Percentiles rank a stretch among this genome's conserved stretches.
Evolutionary conservation across 768 basidiomycete species (phyloP).

Genomic region (Calocera viscosa): DNA sequence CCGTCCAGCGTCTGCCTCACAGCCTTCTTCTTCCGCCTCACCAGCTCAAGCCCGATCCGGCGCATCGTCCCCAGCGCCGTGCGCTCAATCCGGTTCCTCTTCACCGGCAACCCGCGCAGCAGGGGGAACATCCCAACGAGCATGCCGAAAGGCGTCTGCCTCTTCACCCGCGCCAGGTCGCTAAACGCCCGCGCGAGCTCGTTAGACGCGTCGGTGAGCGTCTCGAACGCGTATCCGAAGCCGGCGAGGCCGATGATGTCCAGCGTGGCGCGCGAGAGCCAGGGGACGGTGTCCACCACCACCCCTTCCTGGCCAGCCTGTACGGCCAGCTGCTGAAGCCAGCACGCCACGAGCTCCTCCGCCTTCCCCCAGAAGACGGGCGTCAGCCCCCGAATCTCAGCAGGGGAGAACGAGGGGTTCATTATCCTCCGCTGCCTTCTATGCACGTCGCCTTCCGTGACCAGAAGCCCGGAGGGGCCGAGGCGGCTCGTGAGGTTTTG

Average conservation of each 20-base stretch:
- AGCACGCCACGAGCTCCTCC: not conserved
- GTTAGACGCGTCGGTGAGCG: slow-evolving; percentile 66
- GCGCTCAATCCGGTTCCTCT: not conserved
- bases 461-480: slow-evolving; percentile 56
- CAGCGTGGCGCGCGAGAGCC: slow-evolving; percentile 55
- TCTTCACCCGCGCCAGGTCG: slow-evolving; percentile 71
- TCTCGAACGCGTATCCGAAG: slow-evolving; percentile 68
- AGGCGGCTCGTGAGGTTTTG: slow-evolving; percentile 58
- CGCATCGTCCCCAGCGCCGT: slow-evolving; percentile 9
- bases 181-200: slow-evolving; percentile 41
- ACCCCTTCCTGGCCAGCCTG: not conserved
- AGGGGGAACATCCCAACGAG: not conserved
- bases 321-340: not conserved
- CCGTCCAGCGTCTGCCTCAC: slow-evolving; percentile 15
- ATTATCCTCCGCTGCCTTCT: not conserved
- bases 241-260: slow-evolving; percentile 70
- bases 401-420: not conserved
- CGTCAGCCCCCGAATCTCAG: slow-evolving; percentile 34
- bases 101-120: not conserved
- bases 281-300: slow-evolving; percentile 45
- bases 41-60: slow-evolving; percentile 19
- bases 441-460: slow-evolving; percentile 47
- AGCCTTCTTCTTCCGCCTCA: slow-evolving; percentile 25
- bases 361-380: slow-evolving; percentile 14
- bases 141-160: not conserved